Evolutionary conservation across 2,329 filamentous ascomycete genomes (phyloP).

Genomic region (Fusarium sambucinum): DNA sequence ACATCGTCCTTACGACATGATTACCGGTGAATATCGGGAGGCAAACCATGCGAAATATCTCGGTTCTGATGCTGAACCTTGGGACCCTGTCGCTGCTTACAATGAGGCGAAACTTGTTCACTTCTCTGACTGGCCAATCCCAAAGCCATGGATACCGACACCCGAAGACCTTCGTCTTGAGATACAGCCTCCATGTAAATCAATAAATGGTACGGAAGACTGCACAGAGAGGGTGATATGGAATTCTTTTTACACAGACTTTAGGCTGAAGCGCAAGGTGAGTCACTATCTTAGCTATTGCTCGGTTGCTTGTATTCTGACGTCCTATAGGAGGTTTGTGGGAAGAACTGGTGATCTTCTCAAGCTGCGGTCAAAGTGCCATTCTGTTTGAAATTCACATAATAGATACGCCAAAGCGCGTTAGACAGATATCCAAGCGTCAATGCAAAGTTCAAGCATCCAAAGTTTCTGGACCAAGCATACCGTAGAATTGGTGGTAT

Average conservation of each 20-base stretch:
- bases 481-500: no score
- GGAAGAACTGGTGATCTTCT: neutral
- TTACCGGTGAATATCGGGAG: slow-evolving; percentile 72
- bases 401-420: neutral
- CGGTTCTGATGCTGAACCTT: slow-evolving; percentile 60
- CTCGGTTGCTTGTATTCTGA: neutral
- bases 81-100: slow-evolving; percentile 66
- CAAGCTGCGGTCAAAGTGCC: neutral
- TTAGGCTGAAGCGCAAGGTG: slow-evolving; percentile 44
- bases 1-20: slow-evolving; percentile 70
- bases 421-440: neutral
- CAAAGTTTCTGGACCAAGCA: no score
- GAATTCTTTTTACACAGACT: slow-evolving; percentile 63
- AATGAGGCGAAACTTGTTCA: slow-evolving; percentile 75
- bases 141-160: slow-evolving; percentile 65
- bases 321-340: slow-evolving; percentile 3
- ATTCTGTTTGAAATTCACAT: neutral
- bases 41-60: slow-evolving; percentile 61
- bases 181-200: slow-evolving; percentile 54
- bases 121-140: slow-evolving; percentile 78
- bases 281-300: accelerated
- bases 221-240: slow-evolving; percentile 38
- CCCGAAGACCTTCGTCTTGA: slow-evolving; percentile 12
- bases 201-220: slow-evolving; percentile 62
- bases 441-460: neutral